phyloP scores from a whole-genome alignment of 345 rosid genomes.

The Eucalyptus urophylla region DNA sequence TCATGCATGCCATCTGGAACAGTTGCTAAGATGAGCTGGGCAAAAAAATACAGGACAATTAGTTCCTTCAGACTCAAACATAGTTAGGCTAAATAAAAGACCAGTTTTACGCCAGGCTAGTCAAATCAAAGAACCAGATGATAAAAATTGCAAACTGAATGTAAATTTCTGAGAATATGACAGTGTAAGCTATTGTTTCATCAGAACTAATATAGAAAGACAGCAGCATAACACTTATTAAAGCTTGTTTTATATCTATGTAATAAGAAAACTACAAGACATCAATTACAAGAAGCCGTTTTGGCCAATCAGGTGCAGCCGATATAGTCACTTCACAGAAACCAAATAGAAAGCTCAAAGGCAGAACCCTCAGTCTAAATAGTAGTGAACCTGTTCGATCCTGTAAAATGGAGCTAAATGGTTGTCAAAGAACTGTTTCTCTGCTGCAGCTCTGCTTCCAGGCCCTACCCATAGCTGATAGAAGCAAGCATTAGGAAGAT shows the following conservation, averaged over 20 bases:
- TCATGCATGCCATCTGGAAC: slow-evolving; percentile 33
- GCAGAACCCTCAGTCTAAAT: not conserved
- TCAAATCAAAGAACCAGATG: not conserved
- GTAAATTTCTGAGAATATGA: not conserved
- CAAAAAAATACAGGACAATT: not conserved
- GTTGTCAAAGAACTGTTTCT: slow-evolving; percentile 80
- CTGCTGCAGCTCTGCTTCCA: slow-evolving; percentile 90
- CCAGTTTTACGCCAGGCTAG: not conserved
- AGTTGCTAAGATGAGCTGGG: slow-evolving; percentile 84
- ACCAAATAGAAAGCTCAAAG: not conserved
- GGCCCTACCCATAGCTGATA: slow-evolving; percentile 97
- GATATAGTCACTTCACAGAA: not conserved
- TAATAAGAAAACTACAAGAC: not conserved
- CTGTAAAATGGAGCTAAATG: slow-evolving; percentile 94
- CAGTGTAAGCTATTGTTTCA: not conserved
- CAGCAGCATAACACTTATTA: not conserved
- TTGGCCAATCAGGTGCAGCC: not conserved
- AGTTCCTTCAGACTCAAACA: not conserved
- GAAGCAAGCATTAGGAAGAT: not conserved
- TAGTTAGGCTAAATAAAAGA: not conserved
- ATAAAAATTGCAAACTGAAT: not conserved
- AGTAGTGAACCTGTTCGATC: slow-evolving; percentile 68
- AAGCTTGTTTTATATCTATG: not conserved
- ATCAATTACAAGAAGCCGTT: not conserved
- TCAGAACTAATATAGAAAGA: not conserved